Percentiles rank a stretch among this genome's conserved stretches.
phyloP scores from a whole-genome alignment of 1,284 basidiomycete species.

The Dichomitus squalens region DNA sequence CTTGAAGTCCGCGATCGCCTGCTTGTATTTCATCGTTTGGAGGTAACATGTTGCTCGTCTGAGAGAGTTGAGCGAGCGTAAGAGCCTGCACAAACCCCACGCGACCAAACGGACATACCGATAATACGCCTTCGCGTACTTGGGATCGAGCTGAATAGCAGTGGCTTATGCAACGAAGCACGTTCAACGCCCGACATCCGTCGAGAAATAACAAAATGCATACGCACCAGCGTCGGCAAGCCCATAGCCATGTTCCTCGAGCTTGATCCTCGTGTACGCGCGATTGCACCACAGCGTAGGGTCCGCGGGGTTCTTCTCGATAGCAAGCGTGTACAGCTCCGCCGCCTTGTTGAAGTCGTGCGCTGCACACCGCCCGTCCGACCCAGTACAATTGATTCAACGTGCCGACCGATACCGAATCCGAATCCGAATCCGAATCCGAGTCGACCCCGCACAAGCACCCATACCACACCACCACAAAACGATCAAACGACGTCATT shows the following conservation, averaged over 20 bases:
- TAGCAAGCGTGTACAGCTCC: constrained; percentile 75
- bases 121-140: constrained; percentile 92
- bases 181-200: not conserved
- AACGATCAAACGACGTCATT: not conserved
- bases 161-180: constrained; percentile 51
- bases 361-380: constrained; percentile 36
- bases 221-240: constrained; percentile 69
- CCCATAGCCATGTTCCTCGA: constrained; percentile 85
- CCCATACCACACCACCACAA: not conserved
- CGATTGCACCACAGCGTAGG: constrained; percentile 82
- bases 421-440: too few relatives aligned
- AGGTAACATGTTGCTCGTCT: constrained; percentile 93
- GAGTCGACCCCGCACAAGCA: not conserved
- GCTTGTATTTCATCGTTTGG: constrained; percentile 84
- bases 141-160: constrained; percentile 88
- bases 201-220: not conserved
- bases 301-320: constrained; percentile 78
- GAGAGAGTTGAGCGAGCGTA: not conserved
- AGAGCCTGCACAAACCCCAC: not conserved
- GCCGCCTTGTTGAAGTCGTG: constrained; percentile 69
- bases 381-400: too few relatives aligned
- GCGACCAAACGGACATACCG: constrained; percentile 46
- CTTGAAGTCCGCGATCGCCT: constrained; percentile 86
- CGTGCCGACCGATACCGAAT: not conserved
- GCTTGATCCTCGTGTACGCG: constrained; percentile 75